Evolutionary conservation across 345 rosid species (phyloP), one percentile per base, ranked within the genome.

Genomic region (Camelina sativa): DNA sequence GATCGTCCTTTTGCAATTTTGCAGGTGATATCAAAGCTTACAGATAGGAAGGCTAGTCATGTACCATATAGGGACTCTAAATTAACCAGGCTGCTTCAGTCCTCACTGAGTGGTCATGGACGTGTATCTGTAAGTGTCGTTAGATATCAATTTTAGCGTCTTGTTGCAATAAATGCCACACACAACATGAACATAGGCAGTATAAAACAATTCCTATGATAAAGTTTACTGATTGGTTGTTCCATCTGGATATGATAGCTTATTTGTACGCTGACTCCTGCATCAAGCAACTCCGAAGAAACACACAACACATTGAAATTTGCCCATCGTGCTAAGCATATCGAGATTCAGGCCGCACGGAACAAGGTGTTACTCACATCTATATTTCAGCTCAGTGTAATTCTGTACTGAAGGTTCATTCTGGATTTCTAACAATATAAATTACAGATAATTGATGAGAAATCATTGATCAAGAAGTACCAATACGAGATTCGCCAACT

Each of bases 261-360:
- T 76, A 91, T 94, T 72, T 94, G 98, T 82, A 91, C 96, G 10
- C 87, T 94, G 71, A 94, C 98, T 75, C 98, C 98, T 65, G 87
- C 98, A 54, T 88, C 92, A 63, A 91, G 97, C 81, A 90, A 62
- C 85, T 81, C 92, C 1, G 99, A 95, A 82, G 99, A 91, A 85
- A 95, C 99, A 34, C 96, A 95, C 65, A 95, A 95, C 85, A 95
- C 99, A 28, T 74, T 95, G 75, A 95, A 95, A 79, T 95, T 95
- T 80, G 99, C 99, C 43, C 99, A 91, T 77, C 99, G 97, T 80
- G 92, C 99, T 66, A 95, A 94, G 73, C 99, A 91, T 74, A 95
- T 95, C 73, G 99, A 95, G 81, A 90, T 95, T 76, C 93, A 82
- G 83, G 93, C 97, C 12, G 85, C 93, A 73, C 97, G 84, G 74